Base-by-base conservation (phyloP, 768 basidiomycete species). In the button mushroom (Agaricus bisporus) region DNA sequence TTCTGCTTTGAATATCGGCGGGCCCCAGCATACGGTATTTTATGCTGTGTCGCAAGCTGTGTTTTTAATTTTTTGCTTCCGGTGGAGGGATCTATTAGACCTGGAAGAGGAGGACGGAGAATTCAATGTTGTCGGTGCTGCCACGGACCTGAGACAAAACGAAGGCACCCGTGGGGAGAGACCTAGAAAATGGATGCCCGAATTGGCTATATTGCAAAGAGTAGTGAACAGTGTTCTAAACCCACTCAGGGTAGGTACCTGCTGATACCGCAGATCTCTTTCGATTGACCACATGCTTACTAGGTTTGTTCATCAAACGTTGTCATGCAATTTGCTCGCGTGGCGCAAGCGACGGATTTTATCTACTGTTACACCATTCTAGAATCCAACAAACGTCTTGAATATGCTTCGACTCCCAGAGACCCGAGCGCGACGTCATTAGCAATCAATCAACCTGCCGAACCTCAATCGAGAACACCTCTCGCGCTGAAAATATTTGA, bases 1-100 rank as follows among this genome's bases (percentile, higher is more conserved):
- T 18, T 56, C 63, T 15, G 57, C 58, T 38, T 55, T 56, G 38
- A 56, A 20, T 50, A 36, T 59, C 9, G 54, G 53, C 14, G 42
- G 52, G 25, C 54, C 29, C 51, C 77, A 80, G 51, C 76, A 87
- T 60, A 81, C 79, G 25, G 80, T 95, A 17, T 98, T 98, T 65
- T 98, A 98, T 65, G 93, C 95, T 2, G 87, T 95, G 29, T 72
- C 84, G 0, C 97, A 98, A 63, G 86, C 95, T 0, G 82, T 94
- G 9, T 95, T 99, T 65, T 78, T 98, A 58, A 92, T 99, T 58
- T 99, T 99, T 68, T 98, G 97, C 68, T 99, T 98, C 70, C 76
- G 97, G 10, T 98, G 95, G 95, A 73, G 91, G 56, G 97, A 98
- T 59, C 70, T 98, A 35, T 66, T 81, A 39, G 80, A 82, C 47